A percentile compares a stretch with the other conserved stretches of the same genome.
phyloP scores from a whole-genome alignment of 257 asterid genomes.

The Prunella vulgaris region DNA sequence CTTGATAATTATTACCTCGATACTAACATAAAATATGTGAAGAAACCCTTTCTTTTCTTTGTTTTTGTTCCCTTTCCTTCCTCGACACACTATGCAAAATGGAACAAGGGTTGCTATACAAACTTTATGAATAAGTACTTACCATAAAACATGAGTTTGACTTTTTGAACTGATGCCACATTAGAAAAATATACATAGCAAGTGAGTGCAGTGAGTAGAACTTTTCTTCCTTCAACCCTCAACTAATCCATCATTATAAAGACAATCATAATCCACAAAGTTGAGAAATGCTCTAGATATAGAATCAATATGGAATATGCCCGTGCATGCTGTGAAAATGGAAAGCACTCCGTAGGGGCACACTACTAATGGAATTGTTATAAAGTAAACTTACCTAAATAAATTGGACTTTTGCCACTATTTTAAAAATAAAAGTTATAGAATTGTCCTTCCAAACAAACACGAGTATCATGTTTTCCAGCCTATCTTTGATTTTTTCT shows the following conservation, averaged over 20 bases:
- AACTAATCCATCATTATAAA: constrained; percentile 3
- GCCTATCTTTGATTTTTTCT: background rate
- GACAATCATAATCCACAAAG: constrained; percentile 2
- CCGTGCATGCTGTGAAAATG: background rate
- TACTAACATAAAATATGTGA: background rate
- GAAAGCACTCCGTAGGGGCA: background rate
- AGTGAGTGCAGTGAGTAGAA: background rate
- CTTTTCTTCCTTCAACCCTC: background rate
- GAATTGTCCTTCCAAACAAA: constrained; percentile 8
- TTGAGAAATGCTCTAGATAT: background rate
- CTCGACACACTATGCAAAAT: background rate
- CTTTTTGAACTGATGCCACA: background rate
- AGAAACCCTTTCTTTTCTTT: background rate
- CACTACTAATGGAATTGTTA: background rate
- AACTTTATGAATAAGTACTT: background rate
- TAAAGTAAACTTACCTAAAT: constrained; percentile 2
- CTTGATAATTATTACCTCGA: background rate
- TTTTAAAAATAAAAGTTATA: background rate
- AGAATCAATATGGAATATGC: background rate
- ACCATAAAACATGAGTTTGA: background rate
- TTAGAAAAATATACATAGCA: background rate
- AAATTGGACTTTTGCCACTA: background rate
- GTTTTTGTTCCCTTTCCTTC: background rate
- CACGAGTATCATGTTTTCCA: background rate
- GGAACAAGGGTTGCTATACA: background rate